Conservation (phyloP, 129 eudicot genomes). For the Centrapalus pauciflorus region DNA sequence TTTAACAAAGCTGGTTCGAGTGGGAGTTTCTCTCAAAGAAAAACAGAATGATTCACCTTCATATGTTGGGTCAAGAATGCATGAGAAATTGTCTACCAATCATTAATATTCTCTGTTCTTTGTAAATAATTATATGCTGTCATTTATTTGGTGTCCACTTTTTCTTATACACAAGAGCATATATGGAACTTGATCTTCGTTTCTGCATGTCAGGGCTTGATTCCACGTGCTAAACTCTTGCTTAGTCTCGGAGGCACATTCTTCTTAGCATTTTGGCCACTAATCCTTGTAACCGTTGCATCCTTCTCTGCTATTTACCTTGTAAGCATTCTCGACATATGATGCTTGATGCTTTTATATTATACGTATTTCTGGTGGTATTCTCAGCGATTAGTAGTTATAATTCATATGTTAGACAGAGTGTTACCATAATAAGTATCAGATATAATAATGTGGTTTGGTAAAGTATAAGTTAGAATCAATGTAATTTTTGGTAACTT, state of each 20-base stretch:
- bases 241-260: slow-evolving; percentile 84
- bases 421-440: no score
- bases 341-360: not conserved
- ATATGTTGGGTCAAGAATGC: no score
- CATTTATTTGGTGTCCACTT: not conserved
- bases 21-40: no score
- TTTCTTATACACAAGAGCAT: not conserved
- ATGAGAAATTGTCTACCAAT: no score
- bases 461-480: no score
- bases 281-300: slow-evolving; percentile 68
- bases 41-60: no score
- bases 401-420: no score
- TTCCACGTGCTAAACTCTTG: slow-evolving; percentile 90
- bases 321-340: slow-evolving; percentile 42
- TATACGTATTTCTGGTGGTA: not conserved
- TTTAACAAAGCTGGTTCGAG: no score
- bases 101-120: no score
- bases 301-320: slow-evolving; percentile 67
- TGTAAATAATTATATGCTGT: not conserved
- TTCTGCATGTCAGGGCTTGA: slow-evolving; percentile 57
- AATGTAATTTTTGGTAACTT: no score
- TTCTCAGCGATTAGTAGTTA: not conserved
- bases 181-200: slow-evolving; percentile 10
- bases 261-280: slow-evolving; percentile 85
- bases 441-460: no score